phyloP scores from a whole-genome alignment of 2,329 filamentous ascomycete genomes.

The Claviceps quebecensis region DNA sequence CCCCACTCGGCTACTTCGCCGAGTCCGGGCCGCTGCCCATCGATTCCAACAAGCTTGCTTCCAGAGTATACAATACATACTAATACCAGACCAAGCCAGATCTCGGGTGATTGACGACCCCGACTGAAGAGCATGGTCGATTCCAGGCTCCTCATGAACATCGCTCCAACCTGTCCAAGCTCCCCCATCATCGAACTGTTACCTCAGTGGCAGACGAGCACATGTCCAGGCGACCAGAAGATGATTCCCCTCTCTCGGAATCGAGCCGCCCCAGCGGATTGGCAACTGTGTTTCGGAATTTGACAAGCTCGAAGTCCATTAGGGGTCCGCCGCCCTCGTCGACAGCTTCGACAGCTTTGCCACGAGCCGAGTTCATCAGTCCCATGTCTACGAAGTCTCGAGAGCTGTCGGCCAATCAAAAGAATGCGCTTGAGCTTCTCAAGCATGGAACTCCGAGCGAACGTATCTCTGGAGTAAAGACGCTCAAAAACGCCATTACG shows the following conservation, averaged over 20 bases:
- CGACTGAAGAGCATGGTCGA: background rate
- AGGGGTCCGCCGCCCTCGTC: constrained; percentile 34
- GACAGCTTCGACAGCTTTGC: constrained; percentile 22
- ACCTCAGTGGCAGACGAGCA: constrained; percentile 23
- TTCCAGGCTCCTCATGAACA: background rate
- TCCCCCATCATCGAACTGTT: constrained; percentile 2
- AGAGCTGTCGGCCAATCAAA: constrained; percentile 36
- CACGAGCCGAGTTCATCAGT: constrained; percentile 32
- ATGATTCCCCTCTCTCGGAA: constrained; percentile 41
- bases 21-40: background rate
- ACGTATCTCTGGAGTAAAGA: constrained; percentile 41
- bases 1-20: background rate
- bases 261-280: constrained; percentile 41
- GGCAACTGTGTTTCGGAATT: constrained; percentile 49
- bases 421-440: constrained; percentile 40
- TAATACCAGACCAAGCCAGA: background rate
- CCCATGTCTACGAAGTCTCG: constrained; percentile 24
- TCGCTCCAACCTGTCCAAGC: constrained; percentile 3
- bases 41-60: background rate
- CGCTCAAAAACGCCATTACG: constrained; percentile 40
- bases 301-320: constrained; percentile 40
- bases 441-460: constrained; percentile 37
- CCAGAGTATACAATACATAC: background rate
- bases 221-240: constrained; percentile 48
- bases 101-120: background rate